phyloP scores from a whole-genome alignment of 148 eudicot genomes.

The Silene conica region DNA sequence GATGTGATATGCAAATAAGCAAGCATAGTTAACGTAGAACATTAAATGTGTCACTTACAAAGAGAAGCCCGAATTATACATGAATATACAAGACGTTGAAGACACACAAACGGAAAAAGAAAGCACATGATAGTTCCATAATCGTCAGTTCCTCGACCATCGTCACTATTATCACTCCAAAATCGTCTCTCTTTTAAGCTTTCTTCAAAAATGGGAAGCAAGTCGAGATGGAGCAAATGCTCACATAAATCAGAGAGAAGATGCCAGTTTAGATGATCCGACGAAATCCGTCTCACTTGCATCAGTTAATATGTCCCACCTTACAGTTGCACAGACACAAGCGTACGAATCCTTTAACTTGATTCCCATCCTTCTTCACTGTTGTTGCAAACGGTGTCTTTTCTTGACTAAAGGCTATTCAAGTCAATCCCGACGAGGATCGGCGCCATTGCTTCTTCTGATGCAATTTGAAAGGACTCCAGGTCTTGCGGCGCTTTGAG shows the following conservation, averaged over 20 bases:
- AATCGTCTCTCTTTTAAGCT: neutral
- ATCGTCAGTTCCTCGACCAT: neutral
- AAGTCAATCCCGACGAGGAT: slow-evolving; percentile 53
- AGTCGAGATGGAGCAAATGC: neutral
- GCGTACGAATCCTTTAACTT: neutral
- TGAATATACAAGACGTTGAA: neutral
- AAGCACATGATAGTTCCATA: neutral
- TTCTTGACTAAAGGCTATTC: neutral
- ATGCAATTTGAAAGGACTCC: slow-evolving; percentile 88
- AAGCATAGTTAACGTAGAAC: neutral
- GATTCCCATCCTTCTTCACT: neutral
- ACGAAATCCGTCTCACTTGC: neutral
- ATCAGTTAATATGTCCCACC: neutral
- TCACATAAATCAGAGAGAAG: neutral
- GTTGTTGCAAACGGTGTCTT: neutral
- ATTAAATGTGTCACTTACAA: neutral
- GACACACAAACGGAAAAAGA: neutral
- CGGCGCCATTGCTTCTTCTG: slow-evolving; percentile 79
- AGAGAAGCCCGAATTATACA: neutral
- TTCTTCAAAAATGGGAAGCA: neutral
- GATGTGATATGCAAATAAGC: too few relatives aligned
- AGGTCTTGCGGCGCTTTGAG: slow-evolving; percentile 80
- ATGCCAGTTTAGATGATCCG: neutral
- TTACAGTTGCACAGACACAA: too few relatives aligned
- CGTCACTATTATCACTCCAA: neutral